Conservation (phyloP, 2,329 filamentous ascomycete species). For the Tolypocladium cylindrosporum region DNA sequence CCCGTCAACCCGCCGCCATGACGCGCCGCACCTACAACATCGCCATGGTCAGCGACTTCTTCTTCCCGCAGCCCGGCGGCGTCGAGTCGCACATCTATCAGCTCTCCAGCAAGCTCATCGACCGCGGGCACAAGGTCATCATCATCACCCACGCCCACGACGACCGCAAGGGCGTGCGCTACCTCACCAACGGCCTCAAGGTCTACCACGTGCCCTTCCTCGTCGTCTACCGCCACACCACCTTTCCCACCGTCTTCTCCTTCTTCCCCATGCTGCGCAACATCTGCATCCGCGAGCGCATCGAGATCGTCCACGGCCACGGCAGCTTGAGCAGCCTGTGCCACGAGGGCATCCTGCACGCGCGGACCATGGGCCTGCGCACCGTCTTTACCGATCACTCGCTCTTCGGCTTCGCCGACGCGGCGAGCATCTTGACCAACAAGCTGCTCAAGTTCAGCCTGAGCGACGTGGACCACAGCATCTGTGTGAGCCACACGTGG, state of each 20-base stretch:
- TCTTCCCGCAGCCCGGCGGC: conserved; percentile 94
- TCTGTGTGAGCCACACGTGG: conserved; percentile 98
- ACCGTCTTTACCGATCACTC: conserved; percentile 98
- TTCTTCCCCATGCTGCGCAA: conserved; percentile 98
- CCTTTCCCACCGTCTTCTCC: conserved; percentile 94
- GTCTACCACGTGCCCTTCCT: conserved; percentile 97
- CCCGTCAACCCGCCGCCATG: conserved; percentile 26
- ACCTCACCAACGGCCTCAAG: conserved; percentile 94
- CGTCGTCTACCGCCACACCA: conserved; percentile 87
- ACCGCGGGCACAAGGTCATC: conserved; percentile 95
- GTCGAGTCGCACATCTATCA: conserved; percentile 99
- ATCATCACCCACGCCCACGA: conserved; percentile 94
- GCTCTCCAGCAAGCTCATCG: conserved; percentile 88
- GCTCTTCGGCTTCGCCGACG: conserved; percentile 93
- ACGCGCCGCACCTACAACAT: conserved; percentile 54
- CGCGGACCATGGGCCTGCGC: conserved; percentile 86
- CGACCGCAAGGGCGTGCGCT: conserved; percentile 82
- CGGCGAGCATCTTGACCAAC: conserved; percentile 90
- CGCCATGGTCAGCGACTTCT: conserved; percentile 97
- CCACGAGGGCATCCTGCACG: conserved; percentile 90
- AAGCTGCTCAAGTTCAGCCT: conserved; percentile 93
- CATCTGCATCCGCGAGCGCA: conserved; percentile 86
- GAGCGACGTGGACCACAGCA: conserved; percentile 95
- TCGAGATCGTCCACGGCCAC: conserved; percentile 98
- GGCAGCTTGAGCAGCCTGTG: conserved; percentile 86